Evolutionary conservation across 257 asterid species (phyloP).

Genomic region (Cordia subcordata): DNA sequence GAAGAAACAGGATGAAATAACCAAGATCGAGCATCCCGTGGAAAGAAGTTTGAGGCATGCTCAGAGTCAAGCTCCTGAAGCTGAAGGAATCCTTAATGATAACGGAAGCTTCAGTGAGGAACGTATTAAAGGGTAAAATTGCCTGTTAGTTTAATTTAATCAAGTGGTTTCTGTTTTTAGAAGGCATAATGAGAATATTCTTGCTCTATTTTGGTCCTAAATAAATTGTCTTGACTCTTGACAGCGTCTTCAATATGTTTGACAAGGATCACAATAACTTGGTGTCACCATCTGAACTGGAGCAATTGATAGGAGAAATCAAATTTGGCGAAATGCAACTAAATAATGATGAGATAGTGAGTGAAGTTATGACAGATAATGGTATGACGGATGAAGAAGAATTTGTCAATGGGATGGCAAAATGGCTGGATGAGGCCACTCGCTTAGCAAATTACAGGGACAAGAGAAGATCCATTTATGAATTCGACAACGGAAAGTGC

Average conservation of each 20-base stretch:
- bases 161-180: not conserved
- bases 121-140: not conserved
- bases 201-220: not conserved
- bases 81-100: slow-evolving; percentile 29
- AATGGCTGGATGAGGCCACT: slow-evolving; percentile 23
- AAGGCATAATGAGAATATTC: no score
- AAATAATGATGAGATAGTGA: slow-evolving; percentile 21
- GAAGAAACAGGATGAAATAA: slow-evolving; percentile 56
- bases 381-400: slow-evolving; percentile 33
- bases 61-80: slow-evolving; percentile 22
- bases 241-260: slow-evolving; percentile 41
- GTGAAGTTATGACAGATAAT: slow-evolving; percentile 30
- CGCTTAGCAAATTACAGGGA: slow-evolving; percentile 20
- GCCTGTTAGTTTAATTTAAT: no score
- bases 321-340: slow-evolving; percentile 29
- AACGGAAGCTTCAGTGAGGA: slow-evolving; percentile 20
- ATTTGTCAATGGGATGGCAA: slow-evolving; percentile 23
- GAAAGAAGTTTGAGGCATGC: slow-evolving; percentile 32
- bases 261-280: slow-evolving; percentile 16
- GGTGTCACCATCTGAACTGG: slow-evolving; percentile 35
- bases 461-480: slow-evolving; percentile 20
- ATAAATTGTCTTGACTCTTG: no score
- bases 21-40: slow-evolving; percentile 38
- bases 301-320: slow-evolving; percentile 27
- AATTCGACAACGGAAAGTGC: slow-evolving; percentile 39